These are phyloP conservation scores for Magnolia changhungtana DNA, from an alignment of 164 flowering plant species.

Conservation along the genomic window DNA sequence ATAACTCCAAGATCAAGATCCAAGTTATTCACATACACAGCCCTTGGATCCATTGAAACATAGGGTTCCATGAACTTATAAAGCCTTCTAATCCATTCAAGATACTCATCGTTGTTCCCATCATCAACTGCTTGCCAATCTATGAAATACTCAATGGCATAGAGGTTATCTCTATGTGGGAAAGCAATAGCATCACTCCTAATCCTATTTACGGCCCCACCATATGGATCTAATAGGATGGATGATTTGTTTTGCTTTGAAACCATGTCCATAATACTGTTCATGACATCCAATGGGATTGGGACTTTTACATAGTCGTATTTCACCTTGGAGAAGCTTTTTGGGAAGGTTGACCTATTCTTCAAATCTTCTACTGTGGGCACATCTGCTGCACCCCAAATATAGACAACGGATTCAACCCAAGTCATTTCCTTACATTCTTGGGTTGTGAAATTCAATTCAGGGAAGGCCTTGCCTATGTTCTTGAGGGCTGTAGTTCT, in stretches of 20 bases:
- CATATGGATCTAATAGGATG: slow-evolving; percentile 20
- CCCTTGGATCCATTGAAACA: slow-evolving; percentile 16
- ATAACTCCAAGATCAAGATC: slow-evolving; percentile 14
- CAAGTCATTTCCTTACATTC: slow-evolving; percentile 15
- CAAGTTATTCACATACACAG: slow-evolving; percentile 10
- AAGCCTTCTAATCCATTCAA: slow-evolving; percentile 5
- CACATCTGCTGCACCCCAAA: background rate
- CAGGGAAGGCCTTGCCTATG: slow-evolving; percentile 8
- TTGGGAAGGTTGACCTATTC: background rate
- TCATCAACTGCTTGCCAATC: slow-evolving; percentile 12
- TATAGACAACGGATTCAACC: slow-evolving; percentile 9
- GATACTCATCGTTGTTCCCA: background rate
- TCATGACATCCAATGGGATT: slow-evolving; percentile 7
- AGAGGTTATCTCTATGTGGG: slow-evolving; percentile 22
- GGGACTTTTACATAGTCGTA: slow-evolving; percentile 8
- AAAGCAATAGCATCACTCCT: slow-evolving; percentile 17
- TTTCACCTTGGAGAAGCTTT: slow-evolving; percentile 1
- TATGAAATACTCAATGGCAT: slow-evolving; percentile 11
- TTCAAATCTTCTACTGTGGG: slow-evolving; percentile 1
- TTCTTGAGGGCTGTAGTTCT: background rate
- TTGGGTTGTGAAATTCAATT: slow-evolving; percentile 1
- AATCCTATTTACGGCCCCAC: slow-evolving; percentile 21
- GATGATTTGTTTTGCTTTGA: background rate
- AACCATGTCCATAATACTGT: background rate
- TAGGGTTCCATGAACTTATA: slow-evolving; percentile 9